Evolutionary conservation across 208 protist genomes (phyloP).

Genomic region (Leptomonas pyrrhocoris): DNA sequence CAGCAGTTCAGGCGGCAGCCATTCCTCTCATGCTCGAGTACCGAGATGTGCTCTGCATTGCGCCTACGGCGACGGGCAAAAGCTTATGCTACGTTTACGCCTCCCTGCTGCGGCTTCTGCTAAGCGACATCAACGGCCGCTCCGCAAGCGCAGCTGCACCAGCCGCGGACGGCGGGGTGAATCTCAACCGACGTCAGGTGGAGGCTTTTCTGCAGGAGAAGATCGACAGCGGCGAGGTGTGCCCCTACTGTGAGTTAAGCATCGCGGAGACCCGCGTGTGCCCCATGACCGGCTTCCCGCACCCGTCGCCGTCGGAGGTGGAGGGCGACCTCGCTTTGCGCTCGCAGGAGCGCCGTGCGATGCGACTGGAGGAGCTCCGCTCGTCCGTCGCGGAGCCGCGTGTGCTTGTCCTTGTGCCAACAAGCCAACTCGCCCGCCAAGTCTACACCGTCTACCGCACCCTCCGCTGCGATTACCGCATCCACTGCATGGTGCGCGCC

Average conservation of each 20-base stretch:
- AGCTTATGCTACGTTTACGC: slow-evolving; percentile 91
- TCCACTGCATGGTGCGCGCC: slow-evolving; percentile 72
- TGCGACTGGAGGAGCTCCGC: slow-evolving; percentile 53
- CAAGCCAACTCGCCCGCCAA: slow-evolving; percentile 66
- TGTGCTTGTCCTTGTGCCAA: slow-evolving; percentile 79
- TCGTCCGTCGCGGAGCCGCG: slow-evolving; percentile 58
- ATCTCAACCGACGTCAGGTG: slow-evolving; percentile 49
- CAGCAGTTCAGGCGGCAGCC: slow-evolving; percentile 57
- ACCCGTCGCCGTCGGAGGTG: slow-evolving; percentile 41
- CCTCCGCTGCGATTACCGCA: slow-evolving; percentile 52
- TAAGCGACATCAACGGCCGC: slow-evolving; percentile 33
- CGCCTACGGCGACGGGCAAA: slow-evolving; percentile 92
- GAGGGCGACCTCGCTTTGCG: slow-evolving; percentile 23
- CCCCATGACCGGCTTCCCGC: slow-evolving; percentile 74
- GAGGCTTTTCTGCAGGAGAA: slow-evolving; percentile 66
- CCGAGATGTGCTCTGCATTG: slow-evolving; percentile 84
- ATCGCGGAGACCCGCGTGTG: slow-evolving; percentile 54
- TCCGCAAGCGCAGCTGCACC: neutral
- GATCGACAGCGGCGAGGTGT: slow-evolving; percentile 72
- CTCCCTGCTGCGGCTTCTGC: slow-evolving; percentile 65
- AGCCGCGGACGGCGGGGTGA: slow-evolving; percentile 3
- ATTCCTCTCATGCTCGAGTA: slow-evolving; percentile 73
- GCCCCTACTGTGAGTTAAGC: slow-evolving; percentile 83
- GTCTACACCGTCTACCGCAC: slow-evolving; percentile 47
- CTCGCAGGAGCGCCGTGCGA: slow-evolving; percentile 31